Evolutionary conservation across 805 yeast genomes (phyloP).

Genomic region (Metschnikowia continentalis): DNA sequence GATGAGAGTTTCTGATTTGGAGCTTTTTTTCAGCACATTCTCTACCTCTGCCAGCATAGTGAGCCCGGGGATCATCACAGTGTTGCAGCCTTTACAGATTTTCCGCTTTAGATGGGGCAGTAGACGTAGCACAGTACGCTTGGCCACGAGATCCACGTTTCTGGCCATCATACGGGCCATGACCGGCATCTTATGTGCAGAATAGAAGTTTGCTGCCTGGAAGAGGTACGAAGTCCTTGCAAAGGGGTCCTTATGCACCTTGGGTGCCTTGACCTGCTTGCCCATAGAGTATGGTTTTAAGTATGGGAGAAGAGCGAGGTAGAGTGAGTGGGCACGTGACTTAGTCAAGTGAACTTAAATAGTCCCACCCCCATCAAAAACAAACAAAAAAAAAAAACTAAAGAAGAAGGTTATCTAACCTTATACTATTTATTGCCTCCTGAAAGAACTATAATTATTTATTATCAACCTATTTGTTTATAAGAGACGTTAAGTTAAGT

Average conservation of each 20-base stretch:
- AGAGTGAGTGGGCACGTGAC: slow-evolving; percentile 2
- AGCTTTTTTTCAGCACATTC: slow-evolving; percentile 35
- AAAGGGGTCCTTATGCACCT: slow-evolving; percentile 51
- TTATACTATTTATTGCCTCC: too few relatives aligned
- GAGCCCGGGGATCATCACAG: slow-evolving; percentile 47
- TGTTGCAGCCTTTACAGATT: slow-evolving; percentile 63
- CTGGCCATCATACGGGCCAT: slow-evolving; percentile 55
- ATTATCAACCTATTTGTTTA: too few relatives aligned
- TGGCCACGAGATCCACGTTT: slow-evolving; percentile 57
- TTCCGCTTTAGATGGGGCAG: slow-evolving; percentile 64
- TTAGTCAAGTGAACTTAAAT: too few relatives aligned
- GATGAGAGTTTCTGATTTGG: slow-evolving; percentile 41
- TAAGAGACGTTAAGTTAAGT: too few relatives aligned
- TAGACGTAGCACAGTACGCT: slow-evolving; percentile 61
- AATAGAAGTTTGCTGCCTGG: slow-evolving; percentile 46
- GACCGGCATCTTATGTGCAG: slow-evolving; percentile 27
- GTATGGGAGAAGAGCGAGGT: neutral
- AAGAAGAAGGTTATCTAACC: too few relatives aligned
- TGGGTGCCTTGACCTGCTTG: slow-evolving; percentile 12
- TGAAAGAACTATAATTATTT: too few relatives aligned
- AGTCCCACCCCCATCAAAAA: too few relatives aligned
- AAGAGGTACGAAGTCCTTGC: slow-evolving; percentile 56
- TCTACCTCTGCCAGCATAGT: slow-evolving; percentile 36
- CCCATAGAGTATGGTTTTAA: slow-evolving; percentile 5
- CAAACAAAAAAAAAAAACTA: too few relatives aligned